A percentile compares a stretch with the other conserved stretches of the same genome.
Evolutionary conservation across 768 basidiomycete genomes (phyloP).

Genomic region (Podaxis pistillaris): DNA sequence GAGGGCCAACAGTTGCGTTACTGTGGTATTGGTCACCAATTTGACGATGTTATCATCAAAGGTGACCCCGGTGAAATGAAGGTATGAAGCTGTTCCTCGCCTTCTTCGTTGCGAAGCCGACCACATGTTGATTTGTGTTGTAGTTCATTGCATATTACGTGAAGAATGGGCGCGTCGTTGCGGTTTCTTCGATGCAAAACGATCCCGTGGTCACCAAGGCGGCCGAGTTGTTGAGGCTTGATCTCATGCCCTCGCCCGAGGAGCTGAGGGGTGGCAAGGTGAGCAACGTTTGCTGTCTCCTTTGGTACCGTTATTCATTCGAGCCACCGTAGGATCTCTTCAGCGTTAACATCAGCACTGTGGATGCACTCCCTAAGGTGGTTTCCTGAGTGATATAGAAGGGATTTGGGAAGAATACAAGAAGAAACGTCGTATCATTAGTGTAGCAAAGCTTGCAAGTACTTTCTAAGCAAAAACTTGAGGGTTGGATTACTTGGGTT

Average conservation of each 20-base stretch:
- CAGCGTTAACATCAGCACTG: conserved; percentile 39
- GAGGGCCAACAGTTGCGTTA: conserved; percentile 89
- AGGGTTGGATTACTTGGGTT: conserved; percentile 17
- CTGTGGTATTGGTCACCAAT: conserved; percentile 68
- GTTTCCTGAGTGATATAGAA: background rate
- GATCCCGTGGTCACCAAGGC: conserved; percentile 80
- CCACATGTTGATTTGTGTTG: background rate
- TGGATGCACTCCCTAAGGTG: conserved; percentile 25
- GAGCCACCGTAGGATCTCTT: conserved; percentile 33
- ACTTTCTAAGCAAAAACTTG: background rate
- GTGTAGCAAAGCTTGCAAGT: background rate
- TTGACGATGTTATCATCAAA: conserved; percentile 76
- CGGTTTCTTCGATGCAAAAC: conserved; percentile 77
- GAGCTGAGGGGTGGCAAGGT: conserved; percentile 79
- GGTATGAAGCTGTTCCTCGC: conserved; percentile 34
- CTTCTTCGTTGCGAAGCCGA: background rate
- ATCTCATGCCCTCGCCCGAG: conserved; percentile 74
- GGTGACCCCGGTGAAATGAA: conserved; percentile 78
- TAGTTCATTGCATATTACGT: conserved; percentile 83
- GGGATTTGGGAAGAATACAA: background rate
- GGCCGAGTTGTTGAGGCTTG: conserved; percentile 74
- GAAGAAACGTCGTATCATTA: conserved; percentile 4
- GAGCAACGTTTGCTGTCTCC: conserved; percentile 11
- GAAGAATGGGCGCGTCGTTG: conserved; percentile 60
- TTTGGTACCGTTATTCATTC: background rate